Percentiles rank a stretch among this genome's conserved stretches.
These are phyloP conservation scores for Gardenia jasminoides DNA, from an alignment of 257 asterid genomes.

Conservation along the genomic window DNA sequence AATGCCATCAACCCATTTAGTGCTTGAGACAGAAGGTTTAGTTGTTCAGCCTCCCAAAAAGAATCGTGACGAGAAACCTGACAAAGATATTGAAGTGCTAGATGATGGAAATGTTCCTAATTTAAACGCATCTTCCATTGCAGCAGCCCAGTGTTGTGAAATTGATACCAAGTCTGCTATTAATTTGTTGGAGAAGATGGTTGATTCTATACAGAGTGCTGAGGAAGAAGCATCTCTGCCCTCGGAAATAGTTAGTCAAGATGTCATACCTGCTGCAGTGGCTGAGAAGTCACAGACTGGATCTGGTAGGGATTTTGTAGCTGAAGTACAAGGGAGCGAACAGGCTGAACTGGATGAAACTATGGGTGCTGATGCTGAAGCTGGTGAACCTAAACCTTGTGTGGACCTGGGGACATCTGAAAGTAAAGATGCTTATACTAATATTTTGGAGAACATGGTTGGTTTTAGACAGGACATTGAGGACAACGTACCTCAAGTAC, in stretches of 20 bases:
- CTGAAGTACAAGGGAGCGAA: conserved; percentile 9
- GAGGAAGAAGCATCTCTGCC: conserved; percentile 1
- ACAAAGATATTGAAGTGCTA: conserved; percentile 14
- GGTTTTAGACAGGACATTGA: background rate
- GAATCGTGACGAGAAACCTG: conserved; percentile 9
- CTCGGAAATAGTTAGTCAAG: background rate
- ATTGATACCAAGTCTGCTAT: background rate
- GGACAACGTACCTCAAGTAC: background rate
- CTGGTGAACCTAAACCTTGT: conserved; percentile 3
- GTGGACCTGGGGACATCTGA: background rate
- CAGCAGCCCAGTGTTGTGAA: background rate
- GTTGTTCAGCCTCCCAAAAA: conserved; percentile 10
- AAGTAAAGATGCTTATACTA: conserved; percentile 1
- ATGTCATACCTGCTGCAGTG: conserved; percentile 4
- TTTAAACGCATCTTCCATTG: conserved; percentile 5
- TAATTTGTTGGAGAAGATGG: background rate
- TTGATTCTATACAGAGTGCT: background rate
- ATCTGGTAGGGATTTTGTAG: background rate
- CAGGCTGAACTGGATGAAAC: conserved; percentile 9
- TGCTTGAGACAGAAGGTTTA: conserved; percentile 11
- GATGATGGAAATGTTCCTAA: conserved; percentile 13
- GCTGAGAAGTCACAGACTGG: conserved; percentile 6
- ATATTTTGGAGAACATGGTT: background rate
- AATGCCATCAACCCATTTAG: background rate
- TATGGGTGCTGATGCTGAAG: background rate